A percentile compares a stretch with the other conserved stretches of the same genome.
Evolutionary conservation across 441 rosid genomes (phyloP).

Genomic region (Hura crepitans): DNA sequence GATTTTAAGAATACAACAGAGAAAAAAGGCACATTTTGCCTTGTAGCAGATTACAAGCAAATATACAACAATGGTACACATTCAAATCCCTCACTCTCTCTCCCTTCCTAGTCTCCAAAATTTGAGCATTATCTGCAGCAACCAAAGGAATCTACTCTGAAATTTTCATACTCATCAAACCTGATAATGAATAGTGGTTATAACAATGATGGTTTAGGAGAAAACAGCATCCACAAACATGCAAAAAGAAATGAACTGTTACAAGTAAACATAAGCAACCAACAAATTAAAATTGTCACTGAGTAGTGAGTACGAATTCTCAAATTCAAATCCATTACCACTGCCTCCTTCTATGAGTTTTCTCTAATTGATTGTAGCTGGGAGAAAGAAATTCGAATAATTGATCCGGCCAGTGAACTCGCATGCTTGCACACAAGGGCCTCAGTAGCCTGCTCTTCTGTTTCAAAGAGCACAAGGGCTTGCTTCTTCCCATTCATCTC

Average conservation of each 20-base stretch:
- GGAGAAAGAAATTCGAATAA: slow-evolving; percentile 90
- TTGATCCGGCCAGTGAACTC: slow-evolving; percentile 65
- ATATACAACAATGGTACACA: slow-evolving; percentile 31
- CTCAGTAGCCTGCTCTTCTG: slow-evolving; percentile 91
- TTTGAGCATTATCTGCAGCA: slow-evolving; percentile 25
- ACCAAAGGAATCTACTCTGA: slow-evolving; percentile 20
- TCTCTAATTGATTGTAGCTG: slow-evolving; percentile 82
- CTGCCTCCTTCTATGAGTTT: slow-evolving; percentile 23
- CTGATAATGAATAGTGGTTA: slow-evolving; percentile 16
- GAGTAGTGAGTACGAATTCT: slow-evolving; percentile 18
- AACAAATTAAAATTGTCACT: slow-evolving; percentile 31
- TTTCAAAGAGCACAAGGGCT: slow-evolving; percentile 75
- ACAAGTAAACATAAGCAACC: slow-evolving; percentile 23
- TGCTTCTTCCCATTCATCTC: slow-evolving; percentile 98
- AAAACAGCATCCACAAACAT: slow-evolving; percentile 24
- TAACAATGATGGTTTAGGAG: not conserved
- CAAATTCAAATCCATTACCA: slow-evolving; percentile 16
- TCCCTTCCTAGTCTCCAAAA: slow-evolving; percentile 31
- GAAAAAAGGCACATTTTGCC: slow-evolving; percentile 19
- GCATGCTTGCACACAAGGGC: slow-evolving; percentile 94
- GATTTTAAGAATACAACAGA: slow-evolving; percentile 19
- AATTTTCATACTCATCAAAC: slow-evolving; percentile 12
- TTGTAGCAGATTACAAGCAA: slow-evolving; percentile 28
- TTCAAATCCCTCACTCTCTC: slow-evolving; percentile 14
- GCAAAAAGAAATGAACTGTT: slow-evolving; percentile 28